Evolutionary conservation across 78 protist species (phyloP), one percentile per base, ranked within the genome.

Genomic region (Diacronema lutheri): DNA sequence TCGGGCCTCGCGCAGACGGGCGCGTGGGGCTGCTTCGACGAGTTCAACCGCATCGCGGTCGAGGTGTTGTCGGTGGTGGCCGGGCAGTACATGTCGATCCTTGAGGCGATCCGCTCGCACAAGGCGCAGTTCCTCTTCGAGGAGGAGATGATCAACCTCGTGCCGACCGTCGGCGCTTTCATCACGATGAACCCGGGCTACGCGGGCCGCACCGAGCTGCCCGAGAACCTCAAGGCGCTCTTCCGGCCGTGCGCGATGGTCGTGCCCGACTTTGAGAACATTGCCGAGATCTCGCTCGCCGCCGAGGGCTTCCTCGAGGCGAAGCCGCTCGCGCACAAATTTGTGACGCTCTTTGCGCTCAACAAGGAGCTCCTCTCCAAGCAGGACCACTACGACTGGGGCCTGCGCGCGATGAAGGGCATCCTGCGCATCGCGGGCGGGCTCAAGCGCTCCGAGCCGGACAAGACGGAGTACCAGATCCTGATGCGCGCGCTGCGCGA

Each of bases 21-120:
- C 23, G 84, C 96, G n/a, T 96, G 98, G 98, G 98, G 98, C 26
- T 96, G 98, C 94, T 96, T 93, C 89, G 98, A 96, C 55, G 98
- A 96, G 83, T 96, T 96, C 91, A 96, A 96, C 91, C 93, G 98
- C 1, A 57, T 90, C 62, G 86, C 84, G 31, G 86, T 86, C 72
- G 87, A 83, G 35, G 98, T 95, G 87, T 90, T 95, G 29, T 95
- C 98, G 13, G 98, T 95, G 46, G 96, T 92, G 25, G 90, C 96
- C 41, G 90, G 92, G 16, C 98, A 95, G 91, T 90, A 89, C 82
- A 92, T 88, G 74, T 79, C 90, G 29, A 69, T 94, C 76, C 74
- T 91, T 23, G 92, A 94, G 35, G 95, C 93, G 31, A 60, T 94
- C 40, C 71, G 72, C 29, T 85, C 81, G 21, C 25, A 73, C 38